Base-by-base conservation (phyloP, 2,329 filamentous ascomycete species). In the Aspergillus melleus region DNA sequence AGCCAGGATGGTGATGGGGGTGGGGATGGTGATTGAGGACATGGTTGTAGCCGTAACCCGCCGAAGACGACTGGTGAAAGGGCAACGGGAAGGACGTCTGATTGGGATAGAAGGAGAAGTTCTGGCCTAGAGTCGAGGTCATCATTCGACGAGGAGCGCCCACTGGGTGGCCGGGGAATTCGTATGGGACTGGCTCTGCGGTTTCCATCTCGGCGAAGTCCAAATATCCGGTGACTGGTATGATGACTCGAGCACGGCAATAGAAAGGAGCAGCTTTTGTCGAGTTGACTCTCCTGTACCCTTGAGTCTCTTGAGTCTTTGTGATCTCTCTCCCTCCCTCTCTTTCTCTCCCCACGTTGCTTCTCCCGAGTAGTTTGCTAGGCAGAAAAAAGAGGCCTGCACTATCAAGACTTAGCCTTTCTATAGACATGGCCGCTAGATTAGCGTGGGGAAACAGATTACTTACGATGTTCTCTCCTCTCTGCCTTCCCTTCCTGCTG, bases 161-260 rank as follows among this genome's bases (percentile, higher is more conserved):
- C 53, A 78, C 66, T 42, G 70, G 68, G 70, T 77, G 76, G 59
- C 69, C 69, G 14, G 75, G 64, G 58, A 76, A 77, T 49, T 75
- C 73, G 62, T 76, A 79, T 30, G 76, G 71, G 39, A 77, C 73
- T 9, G 76, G 75, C 54, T 78, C 75, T 49, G 72, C 70, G 20
- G 76, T 72, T 63, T 79, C 76, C 76, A 79, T 79, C 52, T 63
- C 58, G 62, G 30, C 50, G 24, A 54, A 4, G 14, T 24, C 44
- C 44, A 46, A 46, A 46, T 46, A 16, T 24, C 19, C 9, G 8
- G 22, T 14, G 3, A 20, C 19, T 3, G 19, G 20, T 47, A 47
- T 22, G 16, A 47, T 12, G 8, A 4, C 44, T 24, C 19, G 19
- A 24, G 22, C 44, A 47, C 44, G n/a, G 16, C 36, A 42, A 19